These are phyloP conservation scores for Termitomyces sp. DNA, from an alignment of 768 basidiomycete species.

Conservation along the genomic window DNA sequence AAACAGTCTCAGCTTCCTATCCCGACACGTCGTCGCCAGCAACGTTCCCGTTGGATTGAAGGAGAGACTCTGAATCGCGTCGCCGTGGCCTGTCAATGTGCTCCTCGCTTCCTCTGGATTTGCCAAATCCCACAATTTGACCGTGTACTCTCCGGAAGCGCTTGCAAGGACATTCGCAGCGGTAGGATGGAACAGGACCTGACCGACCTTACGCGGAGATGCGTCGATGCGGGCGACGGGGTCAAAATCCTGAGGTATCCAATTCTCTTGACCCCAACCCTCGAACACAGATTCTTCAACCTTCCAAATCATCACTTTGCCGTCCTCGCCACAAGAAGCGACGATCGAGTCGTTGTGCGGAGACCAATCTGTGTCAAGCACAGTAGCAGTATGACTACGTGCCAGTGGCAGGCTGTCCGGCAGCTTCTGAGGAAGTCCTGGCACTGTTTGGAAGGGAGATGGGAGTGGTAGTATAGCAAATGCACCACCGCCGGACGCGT, in stretches of 20 bases:
- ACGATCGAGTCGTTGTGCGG: constrained; percentile 90
- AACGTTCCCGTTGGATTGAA: constrained; percentile 80
- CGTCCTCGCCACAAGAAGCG: constrained; percentile 92
- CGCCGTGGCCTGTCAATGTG: constrained; percentile 70
- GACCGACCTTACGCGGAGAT: constrained; percentile 86
- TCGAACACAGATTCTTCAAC: constrained; percentile 66
- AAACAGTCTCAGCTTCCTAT: constrained; percentile 88
- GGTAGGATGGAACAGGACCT: constrained; percentile 91
- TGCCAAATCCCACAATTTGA: constrained; percentile 91
- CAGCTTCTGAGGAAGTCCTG: constrained; percentile 66
- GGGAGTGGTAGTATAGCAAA: constrained; percentile 92
- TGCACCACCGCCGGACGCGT: constrained; percentile 86
- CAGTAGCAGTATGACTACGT: constrained; percentile 76
- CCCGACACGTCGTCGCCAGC: constrained; percentile 86
- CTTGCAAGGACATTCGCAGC: constrained; percentile 83
- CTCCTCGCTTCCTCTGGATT: constrained; percentile 59
- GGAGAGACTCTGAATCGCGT: constrained; percentile 81
- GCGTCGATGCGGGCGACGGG: constrained; percentile 79
- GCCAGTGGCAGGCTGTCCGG: constrained; percentile 92
- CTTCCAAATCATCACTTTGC: constrained; percentile 90
- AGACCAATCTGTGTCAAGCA: constrained; percentile 95
- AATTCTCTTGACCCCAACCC: constrained; percentile 79
- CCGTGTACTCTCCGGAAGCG: constrained; percentile 75
- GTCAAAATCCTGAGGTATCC: constrained; percentile 79
- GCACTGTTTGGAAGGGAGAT: constrained; percentile 54